Evolutionary conservation across 768 basidiomycete genomes (phyloP).

Genomic region (Hericium coralloides): DNA sequence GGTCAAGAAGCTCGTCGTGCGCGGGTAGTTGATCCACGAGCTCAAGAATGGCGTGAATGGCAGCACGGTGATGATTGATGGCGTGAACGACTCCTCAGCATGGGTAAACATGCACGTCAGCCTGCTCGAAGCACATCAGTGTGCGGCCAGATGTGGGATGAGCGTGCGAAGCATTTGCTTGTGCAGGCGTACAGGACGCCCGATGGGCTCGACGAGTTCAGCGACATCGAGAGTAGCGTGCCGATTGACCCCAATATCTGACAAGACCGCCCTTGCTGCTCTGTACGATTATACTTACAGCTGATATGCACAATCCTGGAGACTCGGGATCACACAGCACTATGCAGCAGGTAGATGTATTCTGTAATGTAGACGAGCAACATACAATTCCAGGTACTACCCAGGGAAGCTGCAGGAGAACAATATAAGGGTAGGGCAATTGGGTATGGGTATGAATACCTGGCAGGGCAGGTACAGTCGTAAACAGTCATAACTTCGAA

Average conservation of each 20-base stretch:
- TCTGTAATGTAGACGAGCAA: no score
- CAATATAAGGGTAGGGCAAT: no score
- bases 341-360: no score
- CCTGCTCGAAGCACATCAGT: constrained; percentile 53
- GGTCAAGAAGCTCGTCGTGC: constrained; percentile 73
- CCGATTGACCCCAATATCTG: constrained; percentile 61
- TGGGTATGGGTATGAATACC: no score
- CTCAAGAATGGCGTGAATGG: constrained; percentile 70
- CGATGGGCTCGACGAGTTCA: constrained; percentile 67
- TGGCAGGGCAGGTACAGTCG: no score
- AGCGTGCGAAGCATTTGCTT: constrained; percentile 54
- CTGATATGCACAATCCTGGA: no score
- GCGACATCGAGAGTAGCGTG: constrained; percentile 51
- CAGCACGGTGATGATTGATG: constrained; percentile 57
- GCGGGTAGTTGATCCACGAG: constrained; percentile 69
- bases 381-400: no score
- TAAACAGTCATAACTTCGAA: no score
- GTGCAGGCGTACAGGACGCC: constrained; percentile 66
- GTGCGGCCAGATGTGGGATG: constrained; percentile 74
- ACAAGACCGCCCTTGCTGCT: no score
- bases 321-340: no score
- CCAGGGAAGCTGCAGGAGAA: no score
- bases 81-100: constrained; percentile 60
- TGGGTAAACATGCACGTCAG: constrained; percentile 58
- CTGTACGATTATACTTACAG: no score